Conservation (phyloP, 441 rosid species). For the Pelargonium cotyledonis region DNA sequence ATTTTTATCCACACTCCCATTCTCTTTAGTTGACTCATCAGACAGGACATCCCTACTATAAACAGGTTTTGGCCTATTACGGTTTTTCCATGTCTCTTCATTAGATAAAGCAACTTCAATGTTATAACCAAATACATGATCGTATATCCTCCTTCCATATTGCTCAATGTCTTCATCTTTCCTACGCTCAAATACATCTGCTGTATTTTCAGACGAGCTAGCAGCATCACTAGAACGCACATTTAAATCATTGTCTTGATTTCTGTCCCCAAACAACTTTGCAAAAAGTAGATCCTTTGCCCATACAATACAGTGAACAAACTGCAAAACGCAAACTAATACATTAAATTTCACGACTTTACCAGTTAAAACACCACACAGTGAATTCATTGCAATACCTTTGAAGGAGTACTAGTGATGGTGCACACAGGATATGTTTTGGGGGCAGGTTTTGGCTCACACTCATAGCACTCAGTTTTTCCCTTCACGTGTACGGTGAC, state of each 20-base stretch:
- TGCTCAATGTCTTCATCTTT: slow-evolving; percentile 66
- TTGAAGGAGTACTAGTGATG: slow-evolving; percentile 94
- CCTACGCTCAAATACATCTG: slow-evolving; percentile 62
- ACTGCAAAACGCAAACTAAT: slow-evolving; percentile 41
- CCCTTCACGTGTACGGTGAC: slow-evolving; percentile 91
- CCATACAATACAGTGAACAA: slow-evolving; percentile 99
- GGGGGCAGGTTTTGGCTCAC: slow-evolving; percentile 95
- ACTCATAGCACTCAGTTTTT: slow-evolving; percentile 89
- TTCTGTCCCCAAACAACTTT: slow-evolving; percentile 90
- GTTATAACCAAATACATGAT: slow-evolving; percentile 94
- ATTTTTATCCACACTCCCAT: slow-evolving; percentile 50
- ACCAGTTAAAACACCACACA: neutral
- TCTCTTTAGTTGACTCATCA: slow-evolving; percentile 41
- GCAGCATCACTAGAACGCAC: slow-evolving; percentile 68
- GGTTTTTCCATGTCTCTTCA: slow-evolving; percentile 92
- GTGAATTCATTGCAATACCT: slow-evolving; percentile 38
- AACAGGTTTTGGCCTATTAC: slow-evolving; percentile 67
- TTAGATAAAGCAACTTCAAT: slow-evolving; percentile 81
- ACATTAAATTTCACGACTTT: slow-evolving; percentile 14
- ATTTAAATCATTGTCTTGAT: slow-evolving; percentile 89
- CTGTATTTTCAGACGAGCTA: slow-evolving; percentile 51
- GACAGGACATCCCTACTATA: slow-evolving; percentile 58
- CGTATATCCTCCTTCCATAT: slow-evolving; percentile 88
- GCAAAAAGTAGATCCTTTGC: slow-evolving; percentile 95
- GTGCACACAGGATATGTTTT: slow-evolving; percentile 98